Base-by-base conservation (phyloP, 2,329 filamentous ascomycete species). In the Aphanoascus verrucosus region DNA sequence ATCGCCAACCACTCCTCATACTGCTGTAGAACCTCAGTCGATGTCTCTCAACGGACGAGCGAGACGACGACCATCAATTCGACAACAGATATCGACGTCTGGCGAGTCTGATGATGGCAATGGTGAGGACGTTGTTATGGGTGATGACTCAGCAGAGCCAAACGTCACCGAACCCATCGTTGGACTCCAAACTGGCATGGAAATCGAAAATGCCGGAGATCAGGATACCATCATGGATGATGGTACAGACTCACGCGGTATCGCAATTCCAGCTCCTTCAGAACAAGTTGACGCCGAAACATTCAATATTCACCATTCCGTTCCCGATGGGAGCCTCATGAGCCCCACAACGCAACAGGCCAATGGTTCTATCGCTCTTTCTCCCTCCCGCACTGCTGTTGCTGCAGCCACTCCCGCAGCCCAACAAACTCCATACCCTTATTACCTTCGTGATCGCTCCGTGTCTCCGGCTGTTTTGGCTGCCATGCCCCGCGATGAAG, bases 401-500 rank as follows among this genome's bases (percentile, higher is more conserved):
- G 78, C 83, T 46, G 78, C 86, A 59, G 80, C 86, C 48, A 86
- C 88, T n/a, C 50, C 50, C 5, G 80, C 81, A 32, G 72, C 86
- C 60, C 80, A 83, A 6, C 82, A 78, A 55, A 80, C 85, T 15
- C 85, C 81, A 56, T 84, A 93, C 55, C 84, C 88, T 40, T 81
- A 86, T 54, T 93, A 91, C 64, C 78, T 90, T 23, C 79, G 88
- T 49, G 86, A 94, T 61, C 83, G 85, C 37, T 82, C 84, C 41
- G 70, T 75, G 23, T 80, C 82, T 63, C 80, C 85, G 14, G 83
- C 85, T 60, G 84, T 94, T 62, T 74, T 95, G 32, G 87, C 90
- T 28, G 85, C 89, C 9, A 94, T 97, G 86, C 93, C 93, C 8
- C 83, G 93, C 49, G 93, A 98, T 63, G 93, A 98, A 69, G 93